These are phyloP conservation scores for Byssochlamys sp. DNA, from an alignment of 2,329 filamentous ascomycete genomes.

Conservation along the genomic window DNA sequence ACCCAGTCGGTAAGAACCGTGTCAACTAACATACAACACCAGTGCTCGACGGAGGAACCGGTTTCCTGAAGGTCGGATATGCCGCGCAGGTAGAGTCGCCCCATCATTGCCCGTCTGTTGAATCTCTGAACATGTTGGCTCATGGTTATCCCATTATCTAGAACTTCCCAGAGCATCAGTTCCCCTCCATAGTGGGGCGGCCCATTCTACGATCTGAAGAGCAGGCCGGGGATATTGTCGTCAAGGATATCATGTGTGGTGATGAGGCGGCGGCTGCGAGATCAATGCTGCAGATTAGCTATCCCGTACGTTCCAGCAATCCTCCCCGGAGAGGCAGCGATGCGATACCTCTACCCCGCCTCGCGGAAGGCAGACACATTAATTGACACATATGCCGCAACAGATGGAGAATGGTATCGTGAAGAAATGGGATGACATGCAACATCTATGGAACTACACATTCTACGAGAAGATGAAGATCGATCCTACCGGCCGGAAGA, in stretches of 20 bases:
- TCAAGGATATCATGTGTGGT: conserved; percentile 99
- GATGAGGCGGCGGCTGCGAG: conserved; percentile 92
- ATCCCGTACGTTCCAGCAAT: conserved; percentile 54
- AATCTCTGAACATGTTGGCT: not conserved
- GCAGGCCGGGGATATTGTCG: conserved; percentile 59
- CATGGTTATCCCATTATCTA: conserved; percentile 7
- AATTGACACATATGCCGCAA: conserved; percentile 6
- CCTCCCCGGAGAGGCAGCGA: not conserved
- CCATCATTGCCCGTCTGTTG: not conserved
- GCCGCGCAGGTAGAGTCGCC: conserved; percentile 62
- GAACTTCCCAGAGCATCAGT: conserved; percentile 99
- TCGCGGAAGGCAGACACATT: conserved; percentile 11
- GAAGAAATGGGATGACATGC: conserved; percentile 99
- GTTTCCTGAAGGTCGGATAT: conserved; percentile 99
- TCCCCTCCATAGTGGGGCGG: conserved; percentile 93
- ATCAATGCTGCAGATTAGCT: conserved; percentile 96
- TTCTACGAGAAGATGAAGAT: conserved; percentile 96
- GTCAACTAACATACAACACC: conserved; percentile 23
- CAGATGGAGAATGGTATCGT: conserved; percentile 99
- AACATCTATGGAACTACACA: conserved; percentile 98
- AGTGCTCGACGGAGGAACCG: conserved; percentile 99
- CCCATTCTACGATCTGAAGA: conserved; percentile 96
- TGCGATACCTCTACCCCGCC: conserved; percentile 7
- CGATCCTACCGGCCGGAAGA: conserved; percentile 85
- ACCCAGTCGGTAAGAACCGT: conserved; percentile 8